A percentile compares a stretch with the other conserved stretches of the same genome.
Evolutionary conservation across 345 rosid species (phyloP).

Genomic region (Garcia nutans): DNA sequence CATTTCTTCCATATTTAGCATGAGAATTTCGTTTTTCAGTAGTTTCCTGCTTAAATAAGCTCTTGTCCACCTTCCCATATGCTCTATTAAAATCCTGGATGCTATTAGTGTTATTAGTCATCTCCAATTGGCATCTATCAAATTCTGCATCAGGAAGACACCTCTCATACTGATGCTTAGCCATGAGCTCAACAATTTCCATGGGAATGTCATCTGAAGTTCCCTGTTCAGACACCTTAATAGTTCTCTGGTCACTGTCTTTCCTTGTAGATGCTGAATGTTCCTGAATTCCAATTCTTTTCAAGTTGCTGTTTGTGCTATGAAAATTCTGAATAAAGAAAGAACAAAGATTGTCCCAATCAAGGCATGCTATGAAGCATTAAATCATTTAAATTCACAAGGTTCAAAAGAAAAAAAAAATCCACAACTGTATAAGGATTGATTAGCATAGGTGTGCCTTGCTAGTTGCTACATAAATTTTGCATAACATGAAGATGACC

Average conservation of each 20-base stretch:
- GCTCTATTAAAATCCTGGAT: slow-evolving; percentile 47
- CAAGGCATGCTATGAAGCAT: slow-evolving; percentile 8
- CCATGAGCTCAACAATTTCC: slow-evolving; percentile 96
- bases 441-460: slow-evolving; percentile 4
- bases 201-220: slow-evolving; percentile 76
- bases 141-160: slow-evolving; percentile 66
- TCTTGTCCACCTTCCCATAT: slow-evolving; percentile 35
- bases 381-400: not conserved
- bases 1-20: slow-evolving; percentile 44
- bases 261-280: slow-evolving; percentile 31
- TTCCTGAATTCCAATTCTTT: slow-evolving; percentile 38
- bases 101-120: slow-evolving; percentile 29
- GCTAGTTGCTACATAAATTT: not conserved
- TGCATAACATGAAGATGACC: not conserved
- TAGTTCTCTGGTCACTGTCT: slow-evolving; percentile 38
- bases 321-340: slow-evolving; percentile 47
- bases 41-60: slow-evolving; percentile 43
- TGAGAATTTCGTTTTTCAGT: slow-evolving; percentile 37
- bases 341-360: slow-evolving; percentile 15
- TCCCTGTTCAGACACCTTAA: slow-evolving; percentile 49
- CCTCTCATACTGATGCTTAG: slow-evolving; percentile 85
- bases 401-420: not conserved
- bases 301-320: slow-evolving; percentile 45
- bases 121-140: slow-evolving; percentile 41
- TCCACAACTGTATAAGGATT: not conserved